Base-by-base conservation (phyloP, 305 asterid species). In the Fraxinus nigra region DNA sequence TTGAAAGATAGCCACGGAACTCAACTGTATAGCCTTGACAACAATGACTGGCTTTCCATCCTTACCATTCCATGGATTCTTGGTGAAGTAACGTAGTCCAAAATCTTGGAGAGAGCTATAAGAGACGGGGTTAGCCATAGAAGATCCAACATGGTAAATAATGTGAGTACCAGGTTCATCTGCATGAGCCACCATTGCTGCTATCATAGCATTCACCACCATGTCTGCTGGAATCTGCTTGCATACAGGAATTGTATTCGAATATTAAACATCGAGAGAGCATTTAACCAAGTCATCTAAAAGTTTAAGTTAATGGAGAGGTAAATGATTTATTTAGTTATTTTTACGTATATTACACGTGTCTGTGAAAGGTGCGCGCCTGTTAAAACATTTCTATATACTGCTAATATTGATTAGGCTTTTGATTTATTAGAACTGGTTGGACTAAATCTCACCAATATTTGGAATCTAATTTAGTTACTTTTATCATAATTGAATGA, bases 31-130 rank as follows among this genome's bases (percentile, higher is more conserved):
- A 54, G 80, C 85, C 84, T 85, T 88, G 16, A 85, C 85, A 33
- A 94, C 94, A 72, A 83, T 81, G 5, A 93, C 81, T 6, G 91
- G 86, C 72, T 89, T 89, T 18, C 94, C 94, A 28, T 87, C 87
- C 77, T 78, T 90, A 73, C 85, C 81, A 0, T 84, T 80, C 95
- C 93, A 93, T 37, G 98, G 98, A 81, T 89, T 85, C 63, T 81
- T 84, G 1, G 83, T 78, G 86, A 89, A 89, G 82, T 85, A 84
- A 59, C 24, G 86, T 14, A 59, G 24, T 1, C 81, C 86, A 11
- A 0, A 79, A 8, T 85, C 85, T 80, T 84, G 90, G 78, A 85
- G 26, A 4, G 73, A 65, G 35, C 18, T 65, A 28, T 37, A 2
- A 34, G 86, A 26, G 11, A 78, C 4, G 0, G 92, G 92, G 76